These are phyloP conservation scores for Limonomyces culmigenus DNA, from an alignment of 1,284 basidiomycete genomes.

Conservation along the genomic window DNA sequence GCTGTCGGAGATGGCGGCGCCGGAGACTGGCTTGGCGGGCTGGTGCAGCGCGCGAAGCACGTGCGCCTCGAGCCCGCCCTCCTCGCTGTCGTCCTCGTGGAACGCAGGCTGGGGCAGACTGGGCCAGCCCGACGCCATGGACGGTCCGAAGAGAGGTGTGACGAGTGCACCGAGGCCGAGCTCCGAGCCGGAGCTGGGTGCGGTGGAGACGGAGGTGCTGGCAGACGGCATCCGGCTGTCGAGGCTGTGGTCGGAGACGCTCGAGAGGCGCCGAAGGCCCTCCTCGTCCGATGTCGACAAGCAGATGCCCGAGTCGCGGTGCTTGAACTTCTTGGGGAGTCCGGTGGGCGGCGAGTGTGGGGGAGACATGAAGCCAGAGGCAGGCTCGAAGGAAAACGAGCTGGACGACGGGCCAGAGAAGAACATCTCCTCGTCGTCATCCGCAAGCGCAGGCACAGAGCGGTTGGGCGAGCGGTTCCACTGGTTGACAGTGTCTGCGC, in stretches of 20 bases:
- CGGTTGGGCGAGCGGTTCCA: conserved; percentile 5
- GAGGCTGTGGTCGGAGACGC: conserved; percentile 7
- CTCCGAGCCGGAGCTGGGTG: conserved; percentile 32
- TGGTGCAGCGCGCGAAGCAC: conserved; percentile 46
- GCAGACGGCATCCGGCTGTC: conserved; percentile 25
- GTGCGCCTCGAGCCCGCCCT: too few relatives aligned
- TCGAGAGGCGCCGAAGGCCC: conserved; percentile 11
- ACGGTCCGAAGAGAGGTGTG: conserved; percentile 44
- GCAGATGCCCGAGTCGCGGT: conserved; percentile 48
- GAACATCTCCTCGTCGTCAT: conserved; percentile 41
- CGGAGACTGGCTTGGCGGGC: conserved; percentile 22
- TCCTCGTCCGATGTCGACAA: conserved; percentile 42
- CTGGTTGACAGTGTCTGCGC: conserved; percentile 8
- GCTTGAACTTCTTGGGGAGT: conserved; percentile 50
- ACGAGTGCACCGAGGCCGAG: conserved; percentile 30
- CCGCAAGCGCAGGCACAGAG: conserved; percentile 9
- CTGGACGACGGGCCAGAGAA: conserved; percentile 22
- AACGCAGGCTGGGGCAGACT: conserved; percentile 21
- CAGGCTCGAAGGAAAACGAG: background rate
- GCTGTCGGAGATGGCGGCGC: conserved; percentile 23
- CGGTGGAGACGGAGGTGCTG: conserved; percentile 42
- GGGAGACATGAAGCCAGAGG: background rate
- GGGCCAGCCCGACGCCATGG: conserved; percentile 45
- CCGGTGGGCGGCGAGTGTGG: background rate
- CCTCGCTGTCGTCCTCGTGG: too few relatives aligned